Percentiles rank a stretch among this genome's conserved stretches.
phyloP scores from a whole-genome alignment of 2,329 filamentous ascomycete species.

The Calonectria pteridis region DNA sequence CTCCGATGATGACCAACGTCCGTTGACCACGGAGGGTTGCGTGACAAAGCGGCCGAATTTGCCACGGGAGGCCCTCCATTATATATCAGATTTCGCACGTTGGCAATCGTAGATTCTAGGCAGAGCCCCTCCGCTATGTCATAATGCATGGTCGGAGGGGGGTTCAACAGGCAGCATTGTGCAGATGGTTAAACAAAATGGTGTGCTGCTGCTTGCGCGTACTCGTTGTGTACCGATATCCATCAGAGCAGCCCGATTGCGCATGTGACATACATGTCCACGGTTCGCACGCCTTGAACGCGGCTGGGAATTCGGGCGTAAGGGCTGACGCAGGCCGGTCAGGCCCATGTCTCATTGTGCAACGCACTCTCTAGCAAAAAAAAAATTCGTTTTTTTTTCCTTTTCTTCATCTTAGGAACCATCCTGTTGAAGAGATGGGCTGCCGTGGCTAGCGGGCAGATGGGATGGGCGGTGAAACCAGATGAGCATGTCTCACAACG shows the following conservation, averaged over 20 bases:
- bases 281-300: conserved; percentile 5
- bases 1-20: conserved; percentile 8
- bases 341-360: conserved; percentile 19
- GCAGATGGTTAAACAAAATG: not conserved
- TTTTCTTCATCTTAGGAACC: not conserved
- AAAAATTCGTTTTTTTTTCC: not conserved
- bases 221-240: not conserved
- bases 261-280: conserved; percentile 22
- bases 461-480: not conserved
- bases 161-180: not conserved
- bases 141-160: not conserved
- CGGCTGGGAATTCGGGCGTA: conserved; percentile 10
- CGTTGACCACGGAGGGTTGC: not conserved
- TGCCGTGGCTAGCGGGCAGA: not conserved
- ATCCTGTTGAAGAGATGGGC: not conserved
- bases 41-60: not conserved
- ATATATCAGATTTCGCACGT: not conserved
- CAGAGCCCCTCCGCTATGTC: not conserved
- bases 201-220: not conserved
- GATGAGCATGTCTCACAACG: conserved; percentile 22
- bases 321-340: conserved; percentile 12
- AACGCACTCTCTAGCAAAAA: not conserved
- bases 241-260: not conserved
- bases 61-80: not conserved
- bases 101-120: not conserved